Percentiles rank a stretch among this genome's conserved stretches.
These are phyloP conservation scores for Hypholoma sublateritium DNA, from an alignment of 768 basidiomycete species.

Conservation along the genomic window DNA sequence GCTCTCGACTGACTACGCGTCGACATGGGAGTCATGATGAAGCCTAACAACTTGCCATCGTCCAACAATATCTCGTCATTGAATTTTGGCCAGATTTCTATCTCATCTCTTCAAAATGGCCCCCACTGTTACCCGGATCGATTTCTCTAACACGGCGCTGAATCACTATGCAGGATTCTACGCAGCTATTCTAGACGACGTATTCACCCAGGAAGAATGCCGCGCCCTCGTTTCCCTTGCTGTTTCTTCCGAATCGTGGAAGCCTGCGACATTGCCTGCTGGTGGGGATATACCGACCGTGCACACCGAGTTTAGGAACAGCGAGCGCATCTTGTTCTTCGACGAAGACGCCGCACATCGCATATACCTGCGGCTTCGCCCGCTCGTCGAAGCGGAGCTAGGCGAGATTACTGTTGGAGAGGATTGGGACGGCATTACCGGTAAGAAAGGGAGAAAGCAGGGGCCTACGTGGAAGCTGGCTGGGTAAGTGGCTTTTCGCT, in stretches of 20 bases:
- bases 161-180: conserved; percentile 31
- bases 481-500: conserved; percentile 22
- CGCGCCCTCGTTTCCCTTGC: conserved; percentile 28
- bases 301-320: conserved; percentile 34
- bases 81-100: background rate
- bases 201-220: conserved; percentile 38
- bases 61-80: no score
- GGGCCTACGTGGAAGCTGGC: conserved; percentile 33
- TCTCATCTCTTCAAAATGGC: background rate
- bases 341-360: conserved; percentile 25
- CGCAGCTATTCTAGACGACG: conserved; percentile 37
- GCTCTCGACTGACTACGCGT: no score
- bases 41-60: no score
- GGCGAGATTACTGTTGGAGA: conserved; percentile 27
- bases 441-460: conserved; percentile 26
- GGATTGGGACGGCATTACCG: conserved; percentile 31
- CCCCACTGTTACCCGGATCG: conserved; percentile 14
- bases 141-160: conserved; percentile 31
- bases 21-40: no score
- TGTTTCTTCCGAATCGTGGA: conserved; percentile 27
- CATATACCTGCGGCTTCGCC: conserved; percentile 32
- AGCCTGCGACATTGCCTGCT: conserved; percentile 28
- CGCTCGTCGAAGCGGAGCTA: conserved; percentile 31
- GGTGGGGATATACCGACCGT: conserved; percentile 23
- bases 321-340: conserved; percentile 32